Evolutionary conservation across 352 stramenopile species (phyloP), one percentile per base, ranked within the genome.

Genomic region (Phytophthora pluvialis): DNA sequence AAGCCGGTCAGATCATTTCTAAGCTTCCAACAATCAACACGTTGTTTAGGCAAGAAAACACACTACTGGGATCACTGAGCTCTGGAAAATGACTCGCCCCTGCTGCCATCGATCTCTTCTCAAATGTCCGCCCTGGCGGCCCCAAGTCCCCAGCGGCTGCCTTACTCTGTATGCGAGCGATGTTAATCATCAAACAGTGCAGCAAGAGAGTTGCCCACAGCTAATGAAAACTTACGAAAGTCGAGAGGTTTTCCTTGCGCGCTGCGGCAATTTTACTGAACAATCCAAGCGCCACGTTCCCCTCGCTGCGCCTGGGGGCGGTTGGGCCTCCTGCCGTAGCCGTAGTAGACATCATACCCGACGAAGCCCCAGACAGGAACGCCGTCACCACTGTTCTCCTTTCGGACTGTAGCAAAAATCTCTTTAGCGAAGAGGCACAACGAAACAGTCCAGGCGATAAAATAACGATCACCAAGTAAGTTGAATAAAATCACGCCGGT

Each of bases 181-280:
- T 44, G 11, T 48, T 32, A 45, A 40, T 26, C 26, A 11, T 38
- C 25, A 54, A 31, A 5, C 1, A 26, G 33, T 32, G 9, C 12
- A 26, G 15, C 11, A 42, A 26, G 7, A 16, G 18, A n/a, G 3
- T 44, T 35, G 38, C 5, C 21, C 5, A 33, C 11, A 38, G 45
- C 6, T 13, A 13, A 26, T 4, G 21, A 28, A 53, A 46, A 55
- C 71, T 8, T 73, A 88, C 77, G 56, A 80, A 85, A 16, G 57
- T 50, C 39, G 72, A 78, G 12, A 91, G 72, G 53, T 88, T 88
- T 51, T 91, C 80, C 67, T 89, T 93, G 47, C 80, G 80, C 32
- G 73, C 78, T 15, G 82, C 80, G 45, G 80, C 79, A 52, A 93
- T 89, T 69, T 93, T 93, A 56, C 80, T 89, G 64, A 91, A 89